phyloP scores from a whole-genome alignment of 495 filamentous ascomycete species.

The Penicillium chermesinum region DNA sequence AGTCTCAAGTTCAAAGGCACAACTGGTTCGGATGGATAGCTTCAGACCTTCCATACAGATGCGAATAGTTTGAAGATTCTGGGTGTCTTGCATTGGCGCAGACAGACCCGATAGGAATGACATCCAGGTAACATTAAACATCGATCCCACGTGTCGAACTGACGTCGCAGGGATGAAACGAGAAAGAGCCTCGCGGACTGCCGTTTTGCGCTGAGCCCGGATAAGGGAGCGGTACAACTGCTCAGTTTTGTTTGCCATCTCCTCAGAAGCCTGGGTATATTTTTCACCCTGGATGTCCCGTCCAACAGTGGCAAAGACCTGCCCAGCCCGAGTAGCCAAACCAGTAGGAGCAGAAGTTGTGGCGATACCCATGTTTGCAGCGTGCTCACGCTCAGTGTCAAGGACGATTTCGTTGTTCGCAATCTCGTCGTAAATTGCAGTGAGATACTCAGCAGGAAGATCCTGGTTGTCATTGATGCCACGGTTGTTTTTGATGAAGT shows the following conservation, averaged over 20 bases:
- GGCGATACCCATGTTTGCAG: conserved; percentile 61
- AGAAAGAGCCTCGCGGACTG: conserved; percentile 59
- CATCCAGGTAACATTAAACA: conserved; percentile 99
- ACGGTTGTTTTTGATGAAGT: conserved; percentile 98
- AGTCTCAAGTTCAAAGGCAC: conserved; percentile 86
- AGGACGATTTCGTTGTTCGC: conserved; percentile 87
- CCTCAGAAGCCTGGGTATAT: conserved; percentile 88
- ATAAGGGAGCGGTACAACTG: conserved; percentile 90
- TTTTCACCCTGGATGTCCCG: conserved; percentile 90
- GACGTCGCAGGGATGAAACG: conserved; percentile 90
- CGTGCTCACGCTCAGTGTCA: conserved; percentile 81
- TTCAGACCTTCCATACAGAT: conserved; percentile 94
- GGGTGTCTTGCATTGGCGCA: conserved; percentile 82
- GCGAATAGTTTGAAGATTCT: conserved; percentile 84
- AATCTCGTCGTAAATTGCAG: conserved; percentile 89
- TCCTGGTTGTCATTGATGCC: conserved; percentile 97
- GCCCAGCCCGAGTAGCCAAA: conserved; percentile 79
- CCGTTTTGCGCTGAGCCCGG: conserved; percentile 72
- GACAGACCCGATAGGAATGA: conserved; percentile 92
- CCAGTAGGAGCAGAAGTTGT: conserved; percentile 53
- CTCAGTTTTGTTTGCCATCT: conserved; percentile 84
- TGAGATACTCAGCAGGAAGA: conserved; percentile 87
- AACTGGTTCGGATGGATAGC: conserved; percentile 85
- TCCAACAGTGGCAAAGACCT: conserved; percentile 83
- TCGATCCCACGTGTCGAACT: conserved; percentile 89